Base-by-base conservation (phyloP, 306 rosid species). In the Fragaria nilgerrensis region DNA sequence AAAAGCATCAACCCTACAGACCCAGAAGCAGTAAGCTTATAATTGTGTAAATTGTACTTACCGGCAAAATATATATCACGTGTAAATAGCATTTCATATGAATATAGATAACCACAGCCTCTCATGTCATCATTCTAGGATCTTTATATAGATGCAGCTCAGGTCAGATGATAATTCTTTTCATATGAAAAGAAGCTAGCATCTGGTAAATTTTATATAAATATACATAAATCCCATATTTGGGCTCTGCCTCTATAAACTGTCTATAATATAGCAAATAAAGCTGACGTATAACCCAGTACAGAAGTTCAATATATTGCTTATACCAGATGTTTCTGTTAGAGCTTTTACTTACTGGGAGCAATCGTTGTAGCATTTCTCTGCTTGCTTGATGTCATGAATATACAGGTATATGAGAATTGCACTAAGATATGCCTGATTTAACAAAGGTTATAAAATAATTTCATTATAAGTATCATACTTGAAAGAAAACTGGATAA, bases 391-490 rank as follows among this genome's bases (percentile, higher is more conserved):
- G 79, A 89, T 84, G 86, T 95, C 96, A 81, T 89, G 87, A 37
- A 93, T 89, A 74, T 92, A 95, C 55, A 95, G 92, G 88, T 92
- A 86, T 81, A 92, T 73, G 76, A 95, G 82, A 78, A 95, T 91
- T 8, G 94, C 96, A 81, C 96, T 83, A 62, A 95, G 97, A 80
- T 95, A 95, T 67, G 97, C 99, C 99, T 95, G 94, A 82, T 79
- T 73, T 37, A 75, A 43, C 22, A 78, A 80, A 83, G 39, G 45
- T 11, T 72, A 63, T 74, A 15, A 81, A 34, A 36, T 50, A 27
- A 47, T 3, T 2, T 52, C 5, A 6, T n/a, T 4, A 34, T 64
- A 34, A 34, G 29, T 67, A 67, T 37, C 50, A 15, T n/a, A n/a
- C 22, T 1, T 16, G 2, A 49, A 72, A 25, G 62, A 22, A 27